Evolutionary conservation across 2,329 filamentous ascomycete species (phyloP).

Genomic region (Coniochaeta prunicola): DNA sequence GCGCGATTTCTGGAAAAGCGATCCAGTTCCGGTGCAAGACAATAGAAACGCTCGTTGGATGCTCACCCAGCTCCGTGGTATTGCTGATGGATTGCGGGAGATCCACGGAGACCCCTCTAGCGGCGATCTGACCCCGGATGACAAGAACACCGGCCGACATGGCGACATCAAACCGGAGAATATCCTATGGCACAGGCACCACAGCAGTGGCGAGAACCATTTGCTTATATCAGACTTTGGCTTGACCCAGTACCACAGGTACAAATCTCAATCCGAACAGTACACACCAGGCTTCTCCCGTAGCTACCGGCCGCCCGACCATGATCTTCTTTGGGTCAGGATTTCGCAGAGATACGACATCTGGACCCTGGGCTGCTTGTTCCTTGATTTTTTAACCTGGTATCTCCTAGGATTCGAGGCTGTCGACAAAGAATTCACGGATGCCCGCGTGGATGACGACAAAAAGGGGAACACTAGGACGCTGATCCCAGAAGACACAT

Average conservation of each 20-base stretch:
- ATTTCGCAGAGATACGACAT: conserved; percentile 5
- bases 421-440: not conserved
- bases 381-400: conserved; percentile 6
- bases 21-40: not conserved
- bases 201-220: not conserved
- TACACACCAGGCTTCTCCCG: not conserved
- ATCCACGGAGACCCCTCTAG: no score
- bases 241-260: conserved; percentile 3
- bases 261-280: not conserved
- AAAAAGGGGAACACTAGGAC: no score
- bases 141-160: conserved; percentile 3
- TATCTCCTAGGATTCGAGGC: not conserved
- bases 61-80: no score
- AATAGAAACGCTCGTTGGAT: no score
- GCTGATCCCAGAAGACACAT: no score
- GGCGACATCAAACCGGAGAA: conserved; percentile 3
- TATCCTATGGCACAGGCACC: conserved; percentile 3
- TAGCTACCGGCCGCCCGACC: conserved; percentile 4
- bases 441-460: not conserved
- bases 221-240: conserved; percentile 7
- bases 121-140: not conserved
- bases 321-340: not conserved
- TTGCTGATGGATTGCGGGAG: no score
- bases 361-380: conserved; percentile 5
- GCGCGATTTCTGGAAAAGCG: conserved; percentile 1